Evolutionary conservation across 2,329 filamentous ascomycete genomes (phyloP), one percentile per base, ranked within the genome.

Genomic region (Elsinoe ampelina): DNA sequence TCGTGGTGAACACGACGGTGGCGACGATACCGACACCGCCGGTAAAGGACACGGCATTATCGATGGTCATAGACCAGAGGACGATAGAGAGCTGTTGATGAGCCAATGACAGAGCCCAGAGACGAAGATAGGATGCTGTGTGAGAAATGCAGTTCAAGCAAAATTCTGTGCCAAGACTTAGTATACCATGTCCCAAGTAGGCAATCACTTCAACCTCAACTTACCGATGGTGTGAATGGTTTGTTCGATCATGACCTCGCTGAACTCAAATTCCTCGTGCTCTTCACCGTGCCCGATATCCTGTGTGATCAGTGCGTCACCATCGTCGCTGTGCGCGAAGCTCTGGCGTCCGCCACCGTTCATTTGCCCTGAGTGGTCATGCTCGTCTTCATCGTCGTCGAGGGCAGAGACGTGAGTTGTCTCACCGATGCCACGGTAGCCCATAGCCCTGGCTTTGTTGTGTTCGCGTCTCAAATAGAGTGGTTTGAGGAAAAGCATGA

Each of bases 91-190:
- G 84, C 80, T 97, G 93, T 72, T 98, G 93, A 78, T 98, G 93
- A 32, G 93, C 93, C 59, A 98, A 85, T 1, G 93, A 98, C 65
- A 98, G 74, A 32, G 93, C 93, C 93, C 93, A 98, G 43, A 98
- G 87, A 78, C 93, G 93, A 48, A 98, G 86, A 74, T 98, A 98
- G 1, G 93, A 98, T 3, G 93, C 93, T 3, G 95, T 98, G 75
- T 98, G 93, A 30, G 93, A 98, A 61, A 98, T 92, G 72, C 92
- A 97, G 79, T 98, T 98, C 65, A 98, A 80, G 70, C 93, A 98
- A 77, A 98, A 98, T 80, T 98, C 89, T 90, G 63, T 3, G 32
- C 8, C 57, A 56, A 63, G 61, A 20, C 60, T 61, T 59, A 63
- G 55, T 39, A 59, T 20, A 15, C 47, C 5, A 8, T 20, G 19